phyloP scores from a whole-genome alignment of 805 yeast species.

The Blastobotrys robertii region DNA sequence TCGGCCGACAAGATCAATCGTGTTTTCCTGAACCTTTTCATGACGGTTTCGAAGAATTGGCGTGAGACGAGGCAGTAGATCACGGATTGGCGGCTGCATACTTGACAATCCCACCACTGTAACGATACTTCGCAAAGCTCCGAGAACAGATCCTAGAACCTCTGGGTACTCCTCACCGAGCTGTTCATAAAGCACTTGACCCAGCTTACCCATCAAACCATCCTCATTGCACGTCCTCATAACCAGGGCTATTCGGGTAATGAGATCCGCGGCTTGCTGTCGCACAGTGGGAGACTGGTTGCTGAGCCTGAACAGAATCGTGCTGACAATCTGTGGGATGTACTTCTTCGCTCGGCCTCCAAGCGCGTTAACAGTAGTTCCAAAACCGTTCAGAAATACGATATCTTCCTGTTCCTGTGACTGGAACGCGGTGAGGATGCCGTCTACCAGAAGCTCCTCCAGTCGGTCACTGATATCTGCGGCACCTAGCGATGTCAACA shows the following conservation, averaged over 20 bases:
- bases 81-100: constrained; percentile 73
- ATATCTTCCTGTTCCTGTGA: constrained; percentile 56
- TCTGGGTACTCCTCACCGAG: constrained; percentile 94
- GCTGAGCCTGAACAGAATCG: constrained; percentile 61
- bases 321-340: constrained; percentile 59
- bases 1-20: constrained; percentile 68
- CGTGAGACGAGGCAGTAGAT: constrained; percentile 75
- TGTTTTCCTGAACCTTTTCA: constrained; percentile 80
- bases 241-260: constrained; percentile 55
- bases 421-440: constrained; percentile 65
- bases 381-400: constrained; percentile 52
- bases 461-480: constrained; percentile 52
- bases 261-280: constrained; percentile 75
- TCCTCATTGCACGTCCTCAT: constrained; percentile 56
- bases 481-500: constrained; percentile 41
- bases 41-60: constrained; percentile 87
- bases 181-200: constrained; percentile 75
- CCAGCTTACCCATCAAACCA: constrained; percentile 53
- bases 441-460: constrained; percentile 67
- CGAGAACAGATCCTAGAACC: constrained; percentile 75
- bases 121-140: constrained; percentile 58
- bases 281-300: constrained; percentile 64
- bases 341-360: constrained; percentile 62
- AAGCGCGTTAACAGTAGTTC: constrained; percentile 50
- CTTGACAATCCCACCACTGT: constrained; percentile 46